Conservation (phyloP, 176 grass and related monocot genomes). For the Paspalum notatum region DNA sequence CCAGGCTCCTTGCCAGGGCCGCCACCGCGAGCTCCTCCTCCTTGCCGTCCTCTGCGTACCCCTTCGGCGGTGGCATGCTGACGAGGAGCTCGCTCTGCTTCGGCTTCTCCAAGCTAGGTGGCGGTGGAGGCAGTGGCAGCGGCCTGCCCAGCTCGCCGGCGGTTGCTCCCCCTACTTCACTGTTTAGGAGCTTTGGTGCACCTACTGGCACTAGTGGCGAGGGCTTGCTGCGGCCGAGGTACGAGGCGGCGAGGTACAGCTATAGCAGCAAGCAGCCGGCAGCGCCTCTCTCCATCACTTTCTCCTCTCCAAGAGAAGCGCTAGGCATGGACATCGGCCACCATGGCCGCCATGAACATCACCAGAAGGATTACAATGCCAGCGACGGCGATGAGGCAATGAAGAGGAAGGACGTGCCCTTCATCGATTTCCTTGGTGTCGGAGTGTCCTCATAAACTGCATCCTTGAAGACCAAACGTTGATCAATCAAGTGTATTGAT, state of each 20-base stretch:
- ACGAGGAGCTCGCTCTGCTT: conserved; percentile 39
- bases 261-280: conserved; percentile 14
- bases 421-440: conserved; percentile 66
- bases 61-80: background rate
- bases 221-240: background rate
- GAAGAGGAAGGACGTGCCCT: conserved; percentile 44
- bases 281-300: conserved; percentile 34
- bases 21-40: conserved; percentile 3
- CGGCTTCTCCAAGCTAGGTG: conserved; percentile 37
- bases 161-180: background rate
- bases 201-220: background rate
- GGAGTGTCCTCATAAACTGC: conserved; percentile 39
- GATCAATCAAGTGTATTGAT: conserved; percentile 29
- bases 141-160: conserved; percentile 23
- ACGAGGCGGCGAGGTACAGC: conserved; percentile 30
- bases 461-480: background rate
- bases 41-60: background rate
- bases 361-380: conserved; percentile 6
- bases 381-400: background rate
- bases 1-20: conserved; percentile 31
- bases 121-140: background rate
- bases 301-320: conserved; percentile 32
- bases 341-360: conserved; percentile 16
- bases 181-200: conserved; percentile 36
- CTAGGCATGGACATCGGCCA: conserved; percentile 22